phyloP scores from a whole-genome alignment of 208 protist genomes.

The Kentomonas sorsogonicus region DNA sequence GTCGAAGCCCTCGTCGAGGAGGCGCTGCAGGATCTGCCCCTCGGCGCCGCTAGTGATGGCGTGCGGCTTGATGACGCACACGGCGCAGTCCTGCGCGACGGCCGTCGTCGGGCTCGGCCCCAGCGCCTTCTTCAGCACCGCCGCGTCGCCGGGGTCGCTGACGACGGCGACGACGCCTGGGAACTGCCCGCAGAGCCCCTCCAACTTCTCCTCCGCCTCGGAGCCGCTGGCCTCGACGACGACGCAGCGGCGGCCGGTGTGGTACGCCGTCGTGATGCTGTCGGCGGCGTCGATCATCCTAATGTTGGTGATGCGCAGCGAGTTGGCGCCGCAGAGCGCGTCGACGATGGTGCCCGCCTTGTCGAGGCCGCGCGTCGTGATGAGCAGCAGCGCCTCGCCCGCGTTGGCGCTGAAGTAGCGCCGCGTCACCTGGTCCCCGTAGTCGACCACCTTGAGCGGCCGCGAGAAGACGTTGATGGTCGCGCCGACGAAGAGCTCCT shows the following conservation, averaged over 20 bases:
- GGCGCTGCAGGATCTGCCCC: slow-evolving; percentile 85
- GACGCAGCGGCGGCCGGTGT: slow-evolving; percentile 33
- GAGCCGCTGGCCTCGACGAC: slow-evolving; percentile 57
- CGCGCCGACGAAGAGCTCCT: slow-evolving; percentile 89
- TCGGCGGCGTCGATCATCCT: slow-evolving; percentile 62
- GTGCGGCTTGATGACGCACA: slow-evolving; percentile 95
- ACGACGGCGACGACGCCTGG: slow-evolving; percentile 33
- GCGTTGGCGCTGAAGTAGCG: slow-evolving; percentile 48
- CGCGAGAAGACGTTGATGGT: slow-evolving; percentile 91
- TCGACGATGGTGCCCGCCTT: slow-evolving; percentile 46
- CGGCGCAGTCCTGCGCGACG: slow-evolving; percentile 80
- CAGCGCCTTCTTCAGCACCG: slow-evolving; percentile 29
- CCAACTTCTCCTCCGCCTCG: slow-evolving; percentile 49
- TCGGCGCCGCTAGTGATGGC: slow-evolving; percentile 85
- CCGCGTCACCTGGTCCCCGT: slow-evolving; percentile 87
- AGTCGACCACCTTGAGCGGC: slow-evolving; percentile 89
- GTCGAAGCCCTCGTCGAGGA: slow-evolving; percentile 91
- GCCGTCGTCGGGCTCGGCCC: slow-evolving; percentile 75
- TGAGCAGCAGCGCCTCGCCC: slow-evolving; percentile 56
- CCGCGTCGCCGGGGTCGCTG: slow-evolving; percentile 27
- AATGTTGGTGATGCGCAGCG: slow-evolving; percentile 65
- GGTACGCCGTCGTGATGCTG: slow-evolving; percentile 27
- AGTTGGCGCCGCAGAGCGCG: slow-evolving; percentile 38
- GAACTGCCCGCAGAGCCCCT: slow-evolving; percentile 22
- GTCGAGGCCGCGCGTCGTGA: slow-evolving; percentile 36